Percentiles rank a stretch among this genome's conserved stretches.
Conservation (phyloP, 257 asterid species). For the Salvia miltiorrhiza region DNA sequence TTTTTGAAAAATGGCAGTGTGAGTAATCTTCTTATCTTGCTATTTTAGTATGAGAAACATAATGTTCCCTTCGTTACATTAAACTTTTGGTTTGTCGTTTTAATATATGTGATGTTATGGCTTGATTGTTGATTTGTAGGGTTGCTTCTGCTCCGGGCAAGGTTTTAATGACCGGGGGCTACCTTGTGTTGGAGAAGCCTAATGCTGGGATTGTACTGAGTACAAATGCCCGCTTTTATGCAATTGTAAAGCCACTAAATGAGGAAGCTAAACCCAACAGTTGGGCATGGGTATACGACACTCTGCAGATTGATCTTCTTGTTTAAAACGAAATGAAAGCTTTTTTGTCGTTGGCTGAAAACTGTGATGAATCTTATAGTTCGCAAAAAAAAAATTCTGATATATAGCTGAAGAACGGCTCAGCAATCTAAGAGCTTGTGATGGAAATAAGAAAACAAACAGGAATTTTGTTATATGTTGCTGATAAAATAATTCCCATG, state of each 20-base stretch:
- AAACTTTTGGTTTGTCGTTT: neutral
- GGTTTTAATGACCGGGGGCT: constrained; percentile 97
- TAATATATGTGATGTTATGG: constrained; percentile 1
- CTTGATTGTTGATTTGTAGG: constrained; percentile 38
- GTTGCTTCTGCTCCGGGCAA: constrained; percentile 99
- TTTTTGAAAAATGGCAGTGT: constrained; percentile 49
- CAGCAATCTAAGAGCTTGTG: neutral
- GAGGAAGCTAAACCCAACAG: constrained; percentile 62
- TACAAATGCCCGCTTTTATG: constrained; percentile 93
- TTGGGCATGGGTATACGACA: constrained; percentile 80
- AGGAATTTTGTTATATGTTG: neutral
- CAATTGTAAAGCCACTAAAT: constrained; percentile 77
- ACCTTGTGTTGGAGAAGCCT: constrained; percentile 94
- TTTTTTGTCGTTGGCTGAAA: neutral
- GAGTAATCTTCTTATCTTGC: constrained; percentile 21
- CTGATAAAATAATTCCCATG: too few relatives aligned
- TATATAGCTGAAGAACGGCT: neutral
- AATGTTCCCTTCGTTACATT: neutral
- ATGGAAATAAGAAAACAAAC: neutral
- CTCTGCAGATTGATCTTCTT: neutral
- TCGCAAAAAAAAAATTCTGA: neutral
- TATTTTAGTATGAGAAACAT: neutral
- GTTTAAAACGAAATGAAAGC: neutral
- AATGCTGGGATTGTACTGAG: constrained; percentile 96
- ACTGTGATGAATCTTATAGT: neutral